phyloP scores from a whole-genome alignment of 2,329 filamentous ascomycete species.

The Fusarium vanettenii region DNA sequence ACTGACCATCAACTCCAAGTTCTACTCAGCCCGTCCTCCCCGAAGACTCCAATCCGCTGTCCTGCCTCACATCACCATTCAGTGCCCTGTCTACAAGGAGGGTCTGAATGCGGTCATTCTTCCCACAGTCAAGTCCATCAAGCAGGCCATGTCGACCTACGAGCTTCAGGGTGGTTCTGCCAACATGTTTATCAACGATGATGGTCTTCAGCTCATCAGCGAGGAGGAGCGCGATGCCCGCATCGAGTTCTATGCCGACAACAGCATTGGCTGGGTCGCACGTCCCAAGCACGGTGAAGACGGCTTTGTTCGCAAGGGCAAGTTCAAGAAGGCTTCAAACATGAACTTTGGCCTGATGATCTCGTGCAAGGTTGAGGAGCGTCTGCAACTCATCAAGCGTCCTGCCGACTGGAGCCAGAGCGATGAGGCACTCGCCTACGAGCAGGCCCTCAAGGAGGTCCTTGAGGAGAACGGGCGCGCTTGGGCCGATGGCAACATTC shows the following conservation, averaged over 20 bases:
- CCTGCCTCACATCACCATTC: slow-evolving; percentile 82
- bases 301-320: slow-evolving; percentile 71
- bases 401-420: slow-evolving; percentile 73
- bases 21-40: slow-evolving; percentile 80
- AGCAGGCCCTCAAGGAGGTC: slow-evolving; percentile 72
- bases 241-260: slow-evolving; percentile 76
- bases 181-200: slow-evolving; percentile 82
- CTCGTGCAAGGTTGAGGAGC: slow-evolving; percentile 77
- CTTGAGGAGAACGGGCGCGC: slow-evolving; percentile 76
- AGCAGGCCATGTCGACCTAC: slow-evolving; percentile 81
- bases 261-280: slow-evolving; percentile 77
- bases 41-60: slow-evolving; percentile 66
- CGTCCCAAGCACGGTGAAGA: slow-evolving; percentile 73
- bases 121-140: slow-evolving; percentile 82
- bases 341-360: slow-evolving; percentile 79
- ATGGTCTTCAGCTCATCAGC: slow-evolving; percentile 75
- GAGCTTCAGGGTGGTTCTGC: slow-evolving; percentile 82
- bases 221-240: slow-evolving; percentile 71
- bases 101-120: slow-evolving; percentile 79
- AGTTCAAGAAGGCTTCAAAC: slow-evolving; percentile 79
- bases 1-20: slow-evolving; percentile 81
- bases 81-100: slow-evolving; percentile 91
- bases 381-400: slow-evolving; percentile 68
- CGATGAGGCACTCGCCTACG: slow-evolving; percentile 75
- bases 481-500: slow-evolving; percentile 88